Evolutionary conservation across 2,329 filamentous ascomycete genomes (phyloP), one percentile per base, ranked within the genome.

Genomic region (Dryadomyces quercivorus): DNA sequence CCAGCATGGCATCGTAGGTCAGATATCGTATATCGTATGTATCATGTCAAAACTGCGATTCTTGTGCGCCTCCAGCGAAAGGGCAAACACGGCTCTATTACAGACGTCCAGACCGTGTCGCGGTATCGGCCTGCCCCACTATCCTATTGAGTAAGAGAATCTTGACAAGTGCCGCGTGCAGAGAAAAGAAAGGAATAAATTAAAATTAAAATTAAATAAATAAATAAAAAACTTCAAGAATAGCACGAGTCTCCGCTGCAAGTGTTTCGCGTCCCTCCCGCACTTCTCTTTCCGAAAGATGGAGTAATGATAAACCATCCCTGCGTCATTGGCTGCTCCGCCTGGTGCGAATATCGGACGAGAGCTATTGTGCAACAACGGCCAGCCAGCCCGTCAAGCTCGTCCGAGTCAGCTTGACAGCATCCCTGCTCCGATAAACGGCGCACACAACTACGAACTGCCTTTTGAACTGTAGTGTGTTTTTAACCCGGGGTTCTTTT

Each of bases 231-330:
- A 40, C 34, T 6, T 36, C 34, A 16, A 12, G 8, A 5, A 31
- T 3, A 40, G 36, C 10, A 16, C 34, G 4, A 40, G 36, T 40
- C 36, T 40, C 36, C 36, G 36, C 36, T 40, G 36, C 36, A 12
- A 36, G 31, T 36, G 13, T n/a, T 15, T 6, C 21, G 20, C 26
- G 26, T 21, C 10, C 46, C 6, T 15, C 26, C 9, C 26, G 16
- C 26, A 8, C 16, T 12, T 13, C 21, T n/a, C n/a, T 31, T 22
- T 15, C 10, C 16, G 36, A 42, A 16, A 51, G 21, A 36, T 22
- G 21, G 38, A 22, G 31, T 43, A 47, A 55, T 55, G 58, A 59
- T 59, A 59, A 58, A 58, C 56, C 22, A 31, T 38, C 3, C 43
- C 38, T 20, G 45, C 31, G 53, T 44, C 42, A 59, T 59, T 59